Percentiles rank a stretch among this genome's conserved stretches.
phyloP scores from a whole-genome alignment of 371 early-diverging fungal species.

The Haplosporangium sp. region DNA sequence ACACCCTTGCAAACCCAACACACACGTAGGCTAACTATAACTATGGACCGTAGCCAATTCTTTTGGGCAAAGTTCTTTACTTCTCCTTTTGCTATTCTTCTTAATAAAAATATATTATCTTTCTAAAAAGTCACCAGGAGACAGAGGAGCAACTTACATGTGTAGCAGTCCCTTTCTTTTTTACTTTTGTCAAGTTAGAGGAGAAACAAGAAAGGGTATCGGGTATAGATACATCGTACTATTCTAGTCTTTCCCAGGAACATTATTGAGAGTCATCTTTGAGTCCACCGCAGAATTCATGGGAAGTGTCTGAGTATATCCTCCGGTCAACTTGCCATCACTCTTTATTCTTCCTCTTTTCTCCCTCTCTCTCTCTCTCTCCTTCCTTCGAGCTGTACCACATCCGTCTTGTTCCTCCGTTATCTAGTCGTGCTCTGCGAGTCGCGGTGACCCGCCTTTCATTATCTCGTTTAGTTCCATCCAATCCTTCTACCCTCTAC shows the following conservation, averaged over 20 bases:
- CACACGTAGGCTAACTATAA: too few relatives aligned
- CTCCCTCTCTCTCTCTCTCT: neutral
- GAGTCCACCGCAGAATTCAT: conserved; percentile 4
- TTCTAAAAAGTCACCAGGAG: neutral
- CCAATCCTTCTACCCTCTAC: neutral
- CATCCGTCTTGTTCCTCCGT: conserved; percentile 5
- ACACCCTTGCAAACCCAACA: neutral
- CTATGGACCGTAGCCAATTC: neutral
- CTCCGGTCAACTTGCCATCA: conserved; percentile 3
- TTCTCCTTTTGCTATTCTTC: conserved; percentile 12
- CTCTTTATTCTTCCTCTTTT: conserved; percentile 13
- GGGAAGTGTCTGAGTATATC: conserved; percentile 18
- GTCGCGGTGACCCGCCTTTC: conserved; percentile 5
- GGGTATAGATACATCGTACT: too few relatives aligned
- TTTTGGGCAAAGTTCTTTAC: neutral
- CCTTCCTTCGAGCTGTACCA: conserved; percentile 9
- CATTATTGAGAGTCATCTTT: neutral
- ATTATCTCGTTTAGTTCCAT: conserved; percentile 9
- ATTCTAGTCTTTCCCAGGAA: conserved; percentile 53
- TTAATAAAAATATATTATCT: neutral
- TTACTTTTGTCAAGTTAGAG: neutral
- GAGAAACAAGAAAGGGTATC: neutral
- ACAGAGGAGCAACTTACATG: conserved; percentile 7
- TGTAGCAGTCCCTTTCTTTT: conserved; percentile 7
- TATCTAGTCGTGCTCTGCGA: conserved; percentile 4